Conservation (phyloP, 148 eudicot genomes). For the Bassia scoparia region DNA sequence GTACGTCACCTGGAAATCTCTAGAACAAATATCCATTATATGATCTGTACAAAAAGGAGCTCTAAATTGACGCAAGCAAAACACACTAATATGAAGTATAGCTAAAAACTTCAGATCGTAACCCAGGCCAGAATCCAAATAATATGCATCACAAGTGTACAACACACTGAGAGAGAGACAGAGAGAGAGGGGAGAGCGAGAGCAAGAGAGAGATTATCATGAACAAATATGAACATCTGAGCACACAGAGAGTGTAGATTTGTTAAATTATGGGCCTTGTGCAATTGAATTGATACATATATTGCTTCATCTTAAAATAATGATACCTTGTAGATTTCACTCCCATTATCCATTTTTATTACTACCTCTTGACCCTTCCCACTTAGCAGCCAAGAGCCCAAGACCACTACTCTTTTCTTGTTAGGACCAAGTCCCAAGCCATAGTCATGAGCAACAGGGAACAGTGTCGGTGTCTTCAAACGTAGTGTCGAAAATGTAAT, state of each 20-base stretch:
- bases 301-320: not conserved
- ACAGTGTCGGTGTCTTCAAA: too few relatives aligned
- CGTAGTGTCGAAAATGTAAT: too few relatives aligned
- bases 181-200: too few relatives aligned
- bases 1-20: constrained; percentile 68
- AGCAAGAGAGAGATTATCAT: too few relatives aligned
- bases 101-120: not conserved
- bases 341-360: too few relatives aligned
- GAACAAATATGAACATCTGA: not conserved
- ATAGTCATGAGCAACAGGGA: too few relatives aligned
- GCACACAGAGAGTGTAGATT: not conserved
- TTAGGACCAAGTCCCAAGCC: too few relatives aligned
- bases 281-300: not conserved
- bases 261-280: not conserved
- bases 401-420: too few relatives aligned
- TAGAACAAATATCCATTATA: constrained; percentile 24
- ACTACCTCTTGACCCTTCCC: too few relatives aligned
- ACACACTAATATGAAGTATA: not conserved
- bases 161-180: not conserved
- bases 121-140: not conserved
- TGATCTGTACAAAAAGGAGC: constrained; percentile 1
- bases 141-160: not conserved
- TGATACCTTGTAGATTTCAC: not conserved
- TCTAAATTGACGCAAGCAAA: not conserved
- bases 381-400: too few relatives aligned